phyloP scores from a whole-genome alignment of 164 flowering plant genomes.

The Liriodendron chinense region DNA sequence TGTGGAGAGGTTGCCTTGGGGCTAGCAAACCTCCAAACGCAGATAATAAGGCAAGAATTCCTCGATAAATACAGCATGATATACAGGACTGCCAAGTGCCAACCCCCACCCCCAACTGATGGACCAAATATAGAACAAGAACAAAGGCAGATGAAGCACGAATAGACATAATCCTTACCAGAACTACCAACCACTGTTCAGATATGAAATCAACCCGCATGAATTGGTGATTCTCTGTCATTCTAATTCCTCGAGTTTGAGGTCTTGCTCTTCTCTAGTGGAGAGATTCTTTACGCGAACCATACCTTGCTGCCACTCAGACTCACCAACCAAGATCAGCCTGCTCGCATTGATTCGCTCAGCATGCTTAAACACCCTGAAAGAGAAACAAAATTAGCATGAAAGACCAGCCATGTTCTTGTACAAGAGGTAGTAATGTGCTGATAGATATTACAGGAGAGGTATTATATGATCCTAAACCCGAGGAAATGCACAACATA shows the following conservation, averaged over 20 bases:
- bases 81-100: no score
- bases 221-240: conserved; percentile 11
- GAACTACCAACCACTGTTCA: neutral
- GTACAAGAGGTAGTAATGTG: neutral
- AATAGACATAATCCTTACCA: neutral
- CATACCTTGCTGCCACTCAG: conserved; percentile 86
- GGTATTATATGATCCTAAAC: no score
- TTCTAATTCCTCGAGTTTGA: conserved; percentile 62
- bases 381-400: neutral
- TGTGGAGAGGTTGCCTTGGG: no score
- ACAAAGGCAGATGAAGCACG: neutral
- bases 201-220: neutral
- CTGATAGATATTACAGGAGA: neutral
- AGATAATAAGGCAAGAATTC: no score
- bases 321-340: conserved; percentile 70
- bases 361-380: conserved; percentile 89
- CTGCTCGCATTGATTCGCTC: conserved; percentile 70
- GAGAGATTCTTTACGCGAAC: conserved; percentile 76
- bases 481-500: no score
- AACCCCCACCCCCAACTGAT: no score
- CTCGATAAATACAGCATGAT: no score
- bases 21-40: no score
- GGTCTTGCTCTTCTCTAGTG: conserved; percentile 64
- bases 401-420: neutral
- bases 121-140: no score